These are phyloP conservation scores for Rhodotorula sp. DNA, from an alignment of 1,284 basidiomycete genomes.

Conservation along the genomic window DNA sequence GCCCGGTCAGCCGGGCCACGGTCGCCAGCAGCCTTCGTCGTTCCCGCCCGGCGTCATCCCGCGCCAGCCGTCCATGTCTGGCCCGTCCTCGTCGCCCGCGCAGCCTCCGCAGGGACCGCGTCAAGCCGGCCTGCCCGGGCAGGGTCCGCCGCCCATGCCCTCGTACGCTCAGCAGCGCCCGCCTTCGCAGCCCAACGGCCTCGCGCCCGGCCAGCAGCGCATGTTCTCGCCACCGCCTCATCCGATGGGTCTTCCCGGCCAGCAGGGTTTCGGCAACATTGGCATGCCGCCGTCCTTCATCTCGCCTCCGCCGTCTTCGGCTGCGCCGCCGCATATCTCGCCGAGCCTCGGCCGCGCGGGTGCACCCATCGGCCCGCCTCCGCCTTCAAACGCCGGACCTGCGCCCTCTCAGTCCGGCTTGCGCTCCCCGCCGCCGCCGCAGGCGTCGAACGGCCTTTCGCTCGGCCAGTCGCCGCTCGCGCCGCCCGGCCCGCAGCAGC, in stretches of 20 bases:
- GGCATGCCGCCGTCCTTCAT: constrained; percentile 28
- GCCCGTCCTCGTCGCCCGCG: neutral
- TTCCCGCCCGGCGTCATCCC: constrained; percentile 31
- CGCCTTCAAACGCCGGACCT: neutral
- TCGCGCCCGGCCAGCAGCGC: constrained; percentile 14
- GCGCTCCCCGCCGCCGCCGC: constrained; percentile 5
- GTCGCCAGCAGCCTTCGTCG: constrained; percentile 11
- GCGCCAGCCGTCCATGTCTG: constrained; percentile 32
- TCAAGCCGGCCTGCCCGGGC: constrained; percentile 13
- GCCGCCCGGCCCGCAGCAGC: constrained; percentile 4
- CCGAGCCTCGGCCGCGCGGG: constrained; percentile 12
- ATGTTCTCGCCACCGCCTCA: constrained; percentile 38
- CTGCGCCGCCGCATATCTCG: constrained; percentile 20
- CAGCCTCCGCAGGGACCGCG: constrained; percentile 21
- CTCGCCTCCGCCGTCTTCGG: constrained; percentile 18
- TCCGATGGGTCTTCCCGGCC: constrained; percentile 25
- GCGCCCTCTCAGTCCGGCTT: constrained; percentile 1
- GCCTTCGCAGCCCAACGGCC: constrained; percentile 29
- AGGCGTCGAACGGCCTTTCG: constrained; percentile 14
- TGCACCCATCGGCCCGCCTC: constrained; percentile 1
- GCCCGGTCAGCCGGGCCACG: neutral
- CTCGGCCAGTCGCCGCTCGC: constrained; percentile 22
- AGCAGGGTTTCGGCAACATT: constrained; percentile 14
- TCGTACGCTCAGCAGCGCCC: constrained; percentile 31
- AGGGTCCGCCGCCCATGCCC: constrained; percentile 15